Conservation (phyloP, 2,329 filamentous ascomycete species). For the Anthostomella pinea region DNA sequence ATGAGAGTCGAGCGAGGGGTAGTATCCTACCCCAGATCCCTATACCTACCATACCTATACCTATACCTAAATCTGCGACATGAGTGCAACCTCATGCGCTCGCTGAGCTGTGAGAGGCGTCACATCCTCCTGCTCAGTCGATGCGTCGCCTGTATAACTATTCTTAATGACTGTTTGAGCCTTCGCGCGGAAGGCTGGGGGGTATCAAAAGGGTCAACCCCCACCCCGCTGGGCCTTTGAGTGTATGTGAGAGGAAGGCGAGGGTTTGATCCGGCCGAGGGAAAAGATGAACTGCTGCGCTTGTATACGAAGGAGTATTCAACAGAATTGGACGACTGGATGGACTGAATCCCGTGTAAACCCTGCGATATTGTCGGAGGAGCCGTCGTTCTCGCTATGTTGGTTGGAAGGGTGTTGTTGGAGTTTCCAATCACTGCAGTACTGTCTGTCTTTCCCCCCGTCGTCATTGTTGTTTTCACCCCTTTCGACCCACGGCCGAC, state of each 20-base stretch:
- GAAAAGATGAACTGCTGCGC: background rate
- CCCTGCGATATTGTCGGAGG: background rate
- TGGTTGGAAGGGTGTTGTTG: slow-evolving; percentile 2
- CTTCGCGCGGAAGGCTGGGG: background rate
- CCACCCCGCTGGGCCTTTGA: background rate
- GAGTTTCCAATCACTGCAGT: too few relatives aligned
- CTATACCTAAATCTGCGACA: slow-evolving; percentile 1
- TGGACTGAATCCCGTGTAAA: background rate
- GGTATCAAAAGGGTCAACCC: background rate
- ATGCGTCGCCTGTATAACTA: slow-evolving; percentile 3
- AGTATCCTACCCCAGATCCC: too few relatives aligned
- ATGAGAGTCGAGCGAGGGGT: too few relatives aligned
- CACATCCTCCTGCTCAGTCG: background rate
- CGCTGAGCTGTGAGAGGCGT: background rate
- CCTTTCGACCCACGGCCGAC: too few relatives aligned
- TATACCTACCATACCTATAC: background rate
- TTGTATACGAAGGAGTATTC: slow-evolving; percentile 1
- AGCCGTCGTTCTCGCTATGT: background rate
- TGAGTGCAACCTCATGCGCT: background rate
- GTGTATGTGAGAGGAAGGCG: too few relatives aligned
- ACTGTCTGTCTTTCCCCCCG: too few relatives aligned
- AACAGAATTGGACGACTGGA: background rate
- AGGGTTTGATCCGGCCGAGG: too few relatives aligned
- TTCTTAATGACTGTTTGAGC: slow-evolving; percentile 1
- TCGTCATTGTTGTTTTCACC: too few relatives aligned